Conservation (phyloP, 139 green algal genomes). For the Astrephomene gubernaculifera region DNA sequence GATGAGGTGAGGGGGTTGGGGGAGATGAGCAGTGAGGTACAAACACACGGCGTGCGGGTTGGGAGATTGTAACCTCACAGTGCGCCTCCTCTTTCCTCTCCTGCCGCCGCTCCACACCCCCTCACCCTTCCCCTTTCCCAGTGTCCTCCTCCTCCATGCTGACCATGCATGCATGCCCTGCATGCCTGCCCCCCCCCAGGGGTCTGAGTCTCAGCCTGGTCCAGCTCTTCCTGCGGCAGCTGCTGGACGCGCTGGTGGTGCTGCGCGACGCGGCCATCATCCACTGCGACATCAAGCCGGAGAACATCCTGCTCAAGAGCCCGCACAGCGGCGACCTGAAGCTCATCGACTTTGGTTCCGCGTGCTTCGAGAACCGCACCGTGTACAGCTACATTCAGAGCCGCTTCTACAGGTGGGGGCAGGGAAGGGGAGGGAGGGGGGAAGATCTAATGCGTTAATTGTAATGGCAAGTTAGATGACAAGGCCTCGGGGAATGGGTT, state of each 20-base stretch:
- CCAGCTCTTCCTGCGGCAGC: conserved; percentile 64
- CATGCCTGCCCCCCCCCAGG: background rate
- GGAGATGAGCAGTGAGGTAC: too few species aligned
- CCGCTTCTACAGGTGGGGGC: conserved; percentile 72
- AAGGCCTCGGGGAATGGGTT: too few species aligned
- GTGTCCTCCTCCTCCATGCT: background rate
- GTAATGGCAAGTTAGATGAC: too few species aligned
- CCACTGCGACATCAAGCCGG: conserved; percentile 99
- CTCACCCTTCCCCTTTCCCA: background rate
- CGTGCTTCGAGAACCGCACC: conserved; percentile 94
- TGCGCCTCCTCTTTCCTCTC: too few species aligned
- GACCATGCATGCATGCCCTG: conserved; percentile 43
- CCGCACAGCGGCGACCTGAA: conserved; percentile 85
- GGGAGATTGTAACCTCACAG: too few species aligned
- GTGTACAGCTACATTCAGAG: conserved; percentile 99
- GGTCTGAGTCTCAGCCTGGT: conserved; percentile 93
- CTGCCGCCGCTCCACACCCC: background rate
- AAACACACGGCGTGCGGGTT: too few species aligned
- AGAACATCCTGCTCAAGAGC: conserved; percentile 94
- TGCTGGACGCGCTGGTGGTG: conserved; percentile 85
- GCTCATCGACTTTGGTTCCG: conserved; percentile 98
- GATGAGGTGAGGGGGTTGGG: background rate
- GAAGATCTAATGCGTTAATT: too few species aligned
- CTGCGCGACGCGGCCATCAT: conserved; percentile 91
- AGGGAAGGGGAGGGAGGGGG: too few species aligned